A percentile compares a stretch with the other conserved stretches of the same genome.
Conservation (phyloP, 164 flowering plant genomes). For the Malania oleifera region DNA sequence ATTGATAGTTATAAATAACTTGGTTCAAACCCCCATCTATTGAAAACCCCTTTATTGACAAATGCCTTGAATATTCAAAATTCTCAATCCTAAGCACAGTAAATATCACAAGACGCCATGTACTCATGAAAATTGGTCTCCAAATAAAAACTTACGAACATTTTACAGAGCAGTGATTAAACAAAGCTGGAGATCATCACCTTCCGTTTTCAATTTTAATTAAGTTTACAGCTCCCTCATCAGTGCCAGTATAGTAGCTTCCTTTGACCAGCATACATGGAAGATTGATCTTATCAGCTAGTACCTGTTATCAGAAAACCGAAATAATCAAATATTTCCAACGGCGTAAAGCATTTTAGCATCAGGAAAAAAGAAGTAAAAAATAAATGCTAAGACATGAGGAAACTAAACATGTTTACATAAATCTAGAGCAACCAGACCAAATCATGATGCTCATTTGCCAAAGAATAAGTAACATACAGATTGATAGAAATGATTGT, state of each 20-base stretch:
- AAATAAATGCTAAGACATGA: not conserved
- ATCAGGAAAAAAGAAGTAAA: not conserved
- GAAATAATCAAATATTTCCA: not conserved
- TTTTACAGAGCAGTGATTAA: not conserved
- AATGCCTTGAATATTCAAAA: too few species aligned
- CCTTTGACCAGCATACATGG: constrained; percentile 97
- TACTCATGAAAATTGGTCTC: too few species aligned
- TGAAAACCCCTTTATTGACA: too few species aligned
- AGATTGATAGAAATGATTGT: too few species aligned
- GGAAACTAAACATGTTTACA: not conserved
- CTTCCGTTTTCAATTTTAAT: constrained; percentile 70
- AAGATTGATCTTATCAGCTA: constrained; percentile 82
- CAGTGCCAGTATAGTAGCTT: constrained; percentile 92
- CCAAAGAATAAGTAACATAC: too few species aligned
- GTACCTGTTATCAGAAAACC: constrained; percentile 51
- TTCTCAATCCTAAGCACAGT: too few species aligned
- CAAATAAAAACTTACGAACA: not conserved
- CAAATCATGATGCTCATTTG: too few species aligned
- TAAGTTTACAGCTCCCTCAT: constrained; percentile 95
- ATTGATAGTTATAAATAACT: too few species aligned
- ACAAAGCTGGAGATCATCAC: constrained; percentile 26
- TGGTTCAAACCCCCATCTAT: too few species aligned
- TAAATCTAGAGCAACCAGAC: not conserved
- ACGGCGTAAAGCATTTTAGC: too few species aligned
- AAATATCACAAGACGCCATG: too few species aligned